A percentile compares a stretch with the other conserved stretches of the same genome.
These are phyloP conservation scores for Brasenia schreberi DNA, from an alignment of 164 flowering plant genomes.

Conservation along the genomic window DNA sequence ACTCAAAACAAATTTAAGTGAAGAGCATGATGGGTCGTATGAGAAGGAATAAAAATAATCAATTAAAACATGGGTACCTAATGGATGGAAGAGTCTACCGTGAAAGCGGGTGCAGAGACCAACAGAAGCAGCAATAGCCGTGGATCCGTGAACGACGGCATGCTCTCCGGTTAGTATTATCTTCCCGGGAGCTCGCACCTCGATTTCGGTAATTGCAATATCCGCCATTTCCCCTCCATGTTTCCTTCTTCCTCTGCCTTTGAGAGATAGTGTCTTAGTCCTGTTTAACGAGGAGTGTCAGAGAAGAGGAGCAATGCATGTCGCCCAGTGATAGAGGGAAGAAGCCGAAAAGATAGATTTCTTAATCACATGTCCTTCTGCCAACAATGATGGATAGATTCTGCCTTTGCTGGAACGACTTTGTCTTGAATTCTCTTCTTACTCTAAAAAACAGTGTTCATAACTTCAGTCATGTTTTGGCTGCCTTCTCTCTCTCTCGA, in stretches of 20 bases:
- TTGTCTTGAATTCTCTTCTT: no score
- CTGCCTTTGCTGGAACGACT: no score
- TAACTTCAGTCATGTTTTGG: no score
- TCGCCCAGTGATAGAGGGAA: no score
- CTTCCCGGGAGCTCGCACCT: constrained; percentile 88
- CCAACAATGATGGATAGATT: neutral
- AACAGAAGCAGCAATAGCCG: constrained; percentile 85
- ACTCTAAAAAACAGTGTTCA: no score
- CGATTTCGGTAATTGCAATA: constrained; percentile 50
- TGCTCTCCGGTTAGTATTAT: constrained; percentile 92
- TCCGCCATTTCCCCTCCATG: neutral
- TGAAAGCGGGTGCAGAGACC: constrained; percentile 59
- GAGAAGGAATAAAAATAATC: no score
- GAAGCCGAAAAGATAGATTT: neutral
- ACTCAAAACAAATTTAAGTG: no score
- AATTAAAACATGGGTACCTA: neutral
- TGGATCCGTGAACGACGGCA: constrained; percentile 91
- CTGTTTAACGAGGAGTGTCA: neutral
- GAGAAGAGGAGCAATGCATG: neutral
- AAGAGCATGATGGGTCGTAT: no score
- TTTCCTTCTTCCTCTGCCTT: neutral
- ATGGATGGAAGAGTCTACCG: constrained; percentile 25
- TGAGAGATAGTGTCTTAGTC: neutral
- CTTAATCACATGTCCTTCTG: neutral
- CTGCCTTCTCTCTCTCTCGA: no score